Evolutionary conservation across 768 basidiomycete genomes (phyloP).

Genomic region (Suillus subluteus): DNA sequence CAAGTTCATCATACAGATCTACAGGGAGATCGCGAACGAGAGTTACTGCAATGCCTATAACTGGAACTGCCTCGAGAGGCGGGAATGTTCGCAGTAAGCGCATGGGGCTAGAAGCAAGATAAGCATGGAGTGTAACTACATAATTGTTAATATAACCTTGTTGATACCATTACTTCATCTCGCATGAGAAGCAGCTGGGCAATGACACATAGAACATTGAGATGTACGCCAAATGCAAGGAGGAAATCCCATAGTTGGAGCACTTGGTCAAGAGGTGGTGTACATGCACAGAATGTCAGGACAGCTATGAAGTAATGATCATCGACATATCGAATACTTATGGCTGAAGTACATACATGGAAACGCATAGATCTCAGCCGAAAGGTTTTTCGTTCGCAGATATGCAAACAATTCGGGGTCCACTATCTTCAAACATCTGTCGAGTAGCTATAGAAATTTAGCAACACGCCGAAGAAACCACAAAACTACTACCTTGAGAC

Average conservation of each 20-base stretch:
- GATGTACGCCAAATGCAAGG: slow-evolving; percentile 92
- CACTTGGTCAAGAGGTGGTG: slow-evolving; percentile 94
- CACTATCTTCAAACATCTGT: slow-evolving; percentile 88
- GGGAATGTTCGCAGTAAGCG: slow-evolving; percentile 92
- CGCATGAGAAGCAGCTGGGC: slow-evolving; percentile 91
- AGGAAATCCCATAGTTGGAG: slow-evolving; percentile 97
- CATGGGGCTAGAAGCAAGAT: slow-evolving; percentile 72
- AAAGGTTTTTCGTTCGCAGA: slow-evolving; percentile 87
- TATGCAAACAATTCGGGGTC: slow-evolving; percentile 85
- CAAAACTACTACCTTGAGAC: slow-evolving; percentile 73
- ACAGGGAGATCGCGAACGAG: slow-evolving; percentile 89
- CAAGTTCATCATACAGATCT: slow-evolving; percentile 87
- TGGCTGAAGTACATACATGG: slow-evolving; percentile 65
- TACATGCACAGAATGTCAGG: slow-evolving; percentile 94
- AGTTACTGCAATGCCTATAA: slow-evolving; percentile 92
- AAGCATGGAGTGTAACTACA: slow-evolving; percentile 7
- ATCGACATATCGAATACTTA: slow-evolving; percentile 4
- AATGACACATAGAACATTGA: slow-evolving; percentile 96
- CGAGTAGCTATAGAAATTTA: slow-evolving; percentile 67
- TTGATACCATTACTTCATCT: slow-evolving; percentile 84
- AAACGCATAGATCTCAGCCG: slow-evolving; percentile 97
- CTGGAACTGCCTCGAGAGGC: slow-evolving; percentile 81
- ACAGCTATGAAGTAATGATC: slow-evolving; percentile 58
- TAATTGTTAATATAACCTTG: slow-evolving; percentile 60
- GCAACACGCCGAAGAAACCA: neutral